These are phyloP conservation scores for Epichloe coenophiala DNA, from an alignment of 2,329 filamentous ascomycete species.

Conservation along the genomic window DNA sequence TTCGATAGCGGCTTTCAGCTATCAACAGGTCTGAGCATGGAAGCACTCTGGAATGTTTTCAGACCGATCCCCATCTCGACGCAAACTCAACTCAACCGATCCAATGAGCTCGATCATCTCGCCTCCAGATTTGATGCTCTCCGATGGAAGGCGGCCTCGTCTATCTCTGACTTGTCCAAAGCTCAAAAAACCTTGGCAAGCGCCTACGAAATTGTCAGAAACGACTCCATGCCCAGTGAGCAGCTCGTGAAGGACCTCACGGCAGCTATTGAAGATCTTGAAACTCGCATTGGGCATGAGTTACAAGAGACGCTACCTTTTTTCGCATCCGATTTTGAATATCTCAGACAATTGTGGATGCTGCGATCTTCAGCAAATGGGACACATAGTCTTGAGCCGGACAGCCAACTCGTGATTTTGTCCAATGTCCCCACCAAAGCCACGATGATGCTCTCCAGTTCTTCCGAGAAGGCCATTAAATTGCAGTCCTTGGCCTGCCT, in stretches of 20 bases:
- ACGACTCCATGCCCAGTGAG: conserved; percentile 25
- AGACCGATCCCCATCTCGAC: conserved; percentile 47
- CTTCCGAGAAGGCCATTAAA: conserved; percentile 22
- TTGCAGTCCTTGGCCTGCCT: conserved; percentile 37
- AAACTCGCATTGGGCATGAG: conserved; percentile 29
- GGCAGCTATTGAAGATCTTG: conserved; percentile 37
- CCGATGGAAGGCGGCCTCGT: conserved; percentile 42
- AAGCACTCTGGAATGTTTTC: conserved; percentile 60
- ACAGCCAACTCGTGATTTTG: conserved; percentile 32
- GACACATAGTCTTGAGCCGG: not conserved
- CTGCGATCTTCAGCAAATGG: conserved; percentile 19
- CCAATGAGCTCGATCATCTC: conserved; percentile 39
- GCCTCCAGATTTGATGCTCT: conserved; percentile 46
- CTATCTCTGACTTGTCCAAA: conserved; percentile 36
- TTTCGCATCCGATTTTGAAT: conserved; percentile 42
- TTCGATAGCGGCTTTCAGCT: conserved; percentile 62
- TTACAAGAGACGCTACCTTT: conserved; percentile 32
- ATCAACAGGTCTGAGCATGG: conserved; percentile 67
- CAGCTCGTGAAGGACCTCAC: conserved; percentile 36
- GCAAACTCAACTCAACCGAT: conserved; percentile 29
- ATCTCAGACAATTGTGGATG: conserved; percentile 37
- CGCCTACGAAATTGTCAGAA: conserved; percentile 41
- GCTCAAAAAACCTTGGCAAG: conserved; percentile 41
- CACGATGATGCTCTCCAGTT: conserved; percentile 19
- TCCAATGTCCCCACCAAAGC: conserved; percentile 27